Base-by-base conservation (phyloP, 2,329 filamentous ascomycete genomes). In the Ophiosphaerella korrae region DNA sequence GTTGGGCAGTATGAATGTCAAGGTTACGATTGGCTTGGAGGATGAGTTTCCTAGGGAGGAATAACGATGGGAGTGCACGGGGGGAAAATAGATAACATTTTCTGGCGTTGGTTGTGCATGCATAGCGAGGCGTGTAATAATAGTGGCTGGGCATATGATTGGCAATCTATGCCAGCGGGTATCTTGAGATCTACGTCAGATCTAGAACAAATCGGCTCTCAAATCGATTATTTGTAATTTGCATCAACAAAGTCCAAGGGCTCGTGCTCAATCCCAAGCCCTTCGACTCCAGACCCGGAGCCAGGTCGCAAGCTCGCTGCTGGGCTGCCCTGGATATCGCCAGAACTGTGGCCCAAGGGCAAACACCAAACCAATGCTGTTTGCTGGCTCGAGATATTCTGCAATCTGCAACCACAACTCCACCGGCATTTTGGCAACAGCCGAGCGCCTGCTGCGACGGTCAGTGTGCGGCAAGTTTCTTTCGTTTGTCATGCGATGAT, bases 1-100 rank as follows among this genome's bases (percentile, higher is more conserved):
- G 77, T 76, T 99, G 67, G 88, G 96, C 69, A 96, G 91, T 74
- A 99, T 99, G 94, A 99, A 99, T 74, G 91, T 99, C n/a, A 89
- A 92, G 55, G 93, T 96, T 52, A 83, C 89, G 50, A 79, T 99
- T 76, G 90, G 93, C 78, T 77, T 99, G 60, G 91, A 91, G 66
- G 94, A 99, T 71, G 91, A 97, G 76, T 99, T 99, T 74, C 92
- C 92, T 5, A 53, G 57, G 18, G 57, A 60, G 11, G 35, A 45
- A 6, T 59, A 33, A 24, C 36, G n/a, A 23, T 13, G n/a, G 11
- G 33, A 32, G 29, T 21, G 13, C 2, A 11, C 12, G 14, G 23
- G 24, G 18, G 18, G 3, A 24, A 31, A 31, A 7, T 8, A 24
- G 13, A 7, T 13, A 35, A 32, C 39, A 42, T 42, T 35, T 39